These are phyloP conservation scores for Silene uniflora DNA, from an alignment of 148 eudicot species.

Conservation along the genomic window DNA sequence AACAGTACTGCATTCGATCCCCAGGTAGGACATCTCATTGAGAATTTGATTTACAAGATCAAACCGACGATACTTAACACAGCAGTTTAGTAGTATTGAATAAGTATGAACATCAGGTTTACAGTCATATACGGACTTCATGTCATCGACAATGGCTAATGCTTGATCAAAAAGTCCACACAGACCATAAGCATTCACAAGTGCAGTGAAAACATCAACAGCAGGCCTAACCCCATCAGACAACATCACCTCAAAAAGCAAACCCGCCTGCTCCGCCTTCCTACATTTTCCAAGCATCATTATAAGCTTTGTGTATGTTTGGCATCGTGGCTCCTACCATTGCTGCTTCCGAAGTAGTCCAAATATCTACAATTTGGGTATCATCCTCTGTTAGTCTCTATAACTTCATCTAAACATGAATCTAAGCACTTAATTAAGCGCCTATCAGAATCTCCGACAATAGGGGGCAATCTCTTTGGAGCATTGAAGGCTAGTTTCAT, in stretches of 20 bases:
- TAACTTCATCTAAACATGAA: too few relatives aligned
- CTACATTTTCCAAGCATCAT: conserved; percentile 85
- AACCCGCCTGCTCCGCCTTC: conserved; percentile 63
- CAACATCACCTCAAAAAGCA: conserved; percentile 60
- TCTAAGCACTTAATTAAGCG: too few relatives aligned
- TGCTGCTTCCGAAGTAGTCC: conserved; percentile 82
- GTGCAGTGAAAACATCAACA: conserved; percentile 69
- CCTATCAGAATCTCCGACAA: too few relatives aligned
- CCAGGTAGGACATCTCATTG: conserved; percentile 61
- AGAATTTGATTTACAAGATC: too few relatives aligned
- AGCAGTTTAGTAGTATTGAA: conserved; percentile 59
- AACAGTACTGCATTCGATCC: conserved; percentile 50
- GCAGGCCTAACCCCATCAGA: conserved; percentile 78
- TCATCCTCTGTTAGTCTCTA: background rate
- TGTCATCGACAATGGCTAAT: conserved; percentile 46
- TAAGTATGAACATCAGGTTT: conserved; percentile 84
- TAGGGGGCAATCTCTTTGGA: too few relatives aligned
- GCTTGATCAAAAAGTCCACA: conserved; percentile 68
- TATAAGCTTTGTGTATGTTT: conserved; percentile 70
- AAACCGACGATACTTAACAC: conserved; percentile 51
- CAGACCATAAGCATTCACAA: conserved; percentile 62
- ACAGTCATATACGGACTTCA: conserved; percentile 65
- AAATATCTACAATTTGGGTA: conserved; percentile 51
- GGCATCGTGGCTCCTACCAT: conserved; percentile 76
- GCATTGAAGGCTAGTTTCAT: too few relatives aligned